These are phyloP conservation scores for Ambrosia artemisiifolia DNA, from an alignment of 129 eudicot species.

Conservation along the genomic window DNA sequence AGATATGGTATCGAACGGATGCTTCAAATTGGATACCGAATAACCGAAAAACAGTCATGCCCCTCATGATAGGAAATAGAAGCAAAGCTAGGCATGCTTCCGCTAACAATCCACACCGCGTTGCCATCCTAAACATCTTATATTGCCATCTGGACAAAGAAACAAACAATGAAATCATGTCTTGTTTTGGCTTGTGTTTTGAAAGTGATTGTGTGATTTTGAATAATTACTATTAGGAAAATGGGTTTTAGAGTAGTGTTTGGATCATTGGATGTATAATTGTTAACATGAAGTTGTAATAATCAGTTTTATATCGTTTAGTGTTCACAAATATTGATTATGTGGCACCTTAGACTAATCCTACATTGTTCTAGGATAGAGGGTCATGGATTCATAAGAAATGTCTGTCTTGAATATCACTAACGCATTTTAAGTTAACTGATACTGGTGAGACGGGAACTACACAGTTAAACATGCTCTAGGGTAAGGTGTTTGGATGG, in stretches of 20 bases:
- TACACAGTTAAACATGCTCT: too few relatives aligned
- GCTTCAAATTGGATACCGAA: slow-evolving; percentile 77
- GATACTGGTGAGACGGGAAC: too few relatives aligned
- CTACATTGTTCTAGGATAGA: too few relatives aligned
- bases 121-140: slow-evolving; percentile 55
- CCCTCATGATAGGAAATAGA: slow-evolving; percentile 71
- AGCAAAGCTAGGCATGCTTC: slow-evolving; percentile 87
- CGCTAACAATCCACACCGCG: slow-evolving; percentile 70
- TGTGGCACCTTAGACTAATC: too few relatives aligned
- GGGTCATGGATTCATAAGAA: too few relatives aligned
- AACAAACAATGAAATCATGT: background rate
- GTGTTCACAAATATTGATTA: too few relatives aligned
- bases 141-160: slow-evolving; percentile 62
- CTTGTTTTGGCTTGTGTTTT: background rate
- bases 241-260: background rate
- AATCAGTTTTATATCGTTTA: background rate
- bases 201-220: background rate
- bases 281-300: background rate
- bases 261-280: background rate
- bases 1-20: slow-evolving; percentile 77
- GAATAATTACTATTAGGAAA: background rate
- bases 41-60: slow-evolving; percentile 55
- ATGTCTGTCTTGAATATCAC: too few relatives aligned
- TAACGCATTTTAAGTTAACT: too few relatives aligned
- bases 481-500: too few relatives aligned